Base-by-base conservation (phyloP, 805 yeast species). In the Candida piceae region DNA sequence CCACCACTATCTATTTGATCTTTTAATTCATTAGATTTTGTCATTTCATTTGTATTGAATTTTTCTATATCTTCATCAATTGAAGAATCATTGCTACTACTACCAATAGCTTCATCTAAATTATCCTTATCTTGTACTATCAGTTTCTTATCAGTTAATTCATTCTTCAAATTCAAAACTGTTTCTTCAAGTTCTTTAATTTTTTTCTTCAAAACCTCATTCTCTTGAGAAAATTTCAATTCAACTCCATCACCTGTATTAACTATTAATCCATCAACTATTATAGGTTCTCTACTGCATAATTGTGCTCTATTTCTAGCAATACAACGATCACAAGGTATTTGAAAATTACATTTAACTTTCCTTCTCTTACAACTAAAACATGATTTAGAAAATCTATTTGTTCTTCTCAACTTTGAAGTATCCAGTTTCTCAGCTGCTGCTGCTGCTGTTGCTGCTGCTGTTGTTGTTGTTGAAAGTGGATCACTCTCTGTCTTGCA, bases 331-430 rank as follows among this genome's bases (percentile, higher is more conserved):
- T 64, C 60, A 44, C 78, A 72, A 1, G 78, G 78, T 18, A 56
- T 55, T 21, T 59, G 60, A 13, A 72, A 69, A 46, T 72, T 67
- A 48, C 78, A 72, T 43, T 69, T 71, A 35, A 69, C 69, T 49
- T 72, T 72, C 22, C 74, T 55, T 40, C 57, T 60, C 29, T 72
- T 58, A 48, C 78, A 72, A 35, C 61, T 60, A 37, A 59, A 62
- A 46, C 78, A 72, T 3, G 74, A 72, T 36, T 60, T 52, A 5
- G 69, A 60, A 7, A 60, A 57, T 25, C 73, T 53, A 17, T 52
- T 57, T 7, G 64, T 50, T 21, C 48, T 52, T 19, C 58, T 46
- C 1, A 56, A 25, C 21, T 46, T 52, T 12, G 50, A 25, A 0
- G 38, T 27, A 23, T 48, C 57, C 1, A 41, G 3, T 12, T 24